These are phyloP conservation scores for Choiromyces venosus DNA, from an alignment of 495 filamentous ascomycete species.

Conservation along the genomic window DNA sequence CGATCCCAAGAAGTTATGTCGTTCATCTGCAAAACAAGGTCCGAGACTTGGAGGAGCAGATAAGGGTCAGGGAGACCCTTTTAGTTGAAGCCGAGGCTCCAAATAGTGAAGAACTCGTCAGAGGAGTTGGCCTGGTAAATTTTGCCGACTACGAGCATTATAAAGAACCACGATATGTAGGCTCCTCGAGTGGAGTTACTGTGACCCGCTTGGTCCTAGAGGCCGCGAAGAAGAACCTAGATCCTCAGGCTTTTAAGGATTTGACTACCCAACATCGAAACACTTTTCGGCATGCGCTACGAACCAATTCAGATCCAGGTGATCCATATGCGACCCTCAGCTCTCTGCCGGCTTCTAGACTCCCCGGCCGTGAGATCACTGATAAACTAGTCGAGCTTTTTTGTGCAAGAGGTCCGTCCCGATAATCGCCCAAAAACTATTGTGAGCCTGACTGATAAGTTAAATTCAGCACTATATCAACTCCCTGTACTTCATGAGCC, in stretches of 20 bases:
- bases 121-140: slow-evolving; percentile 72
- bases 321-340: slow-evolving; percentile 23
- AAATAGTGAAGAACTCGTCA: slow-evolving; percentile 73
- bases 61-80: slow-evolving; percentile 52
- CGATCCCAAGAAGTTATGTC: slow-evolving; percentile 78
- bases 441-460: slow-evolving; percentile 5
- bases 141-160: slow-evolving; percentile 58
- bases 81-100: slow-evolving; percentile 61
- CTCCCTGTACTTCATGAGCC: slow-evolving; percentile 80
- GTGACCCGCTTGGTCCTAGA: slow-evolving; percentile 93
- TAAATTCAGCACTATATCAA: slow-evolving; percentile 66
- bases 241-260: slow-evolving; percentile 67
- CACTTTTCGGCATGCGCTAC: slow-evolving; percentile 39
- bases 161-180: slow-evolving; percentile 75
- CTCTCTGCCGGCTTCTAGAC: slow-evolving; percentile 55
- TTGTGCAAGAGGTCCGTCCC: slow-evolving; percentile 64
- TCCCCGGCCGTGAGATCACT: slow-evolving; percentile 62
- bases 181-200: slow-evolving; percentile 86
- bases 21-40: slow-evolving; percentile 79
- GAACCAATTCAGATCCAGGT: slow-evolving; percentile 31
- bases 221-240: slow-evolving; percentile 60
- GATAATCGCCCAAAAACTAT: not conserved
- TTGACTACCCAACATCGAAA: slow-evolving; percentile 48
- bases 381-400: slow-evolving; percentile 73
- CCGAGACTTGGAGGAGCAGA: slow-evolving; percentile 67